These are phyloP conservation scores for Silybum marianum DNA, from an alignment of 129 eudicot genomes.

Conservation along the genomic window DNA sequence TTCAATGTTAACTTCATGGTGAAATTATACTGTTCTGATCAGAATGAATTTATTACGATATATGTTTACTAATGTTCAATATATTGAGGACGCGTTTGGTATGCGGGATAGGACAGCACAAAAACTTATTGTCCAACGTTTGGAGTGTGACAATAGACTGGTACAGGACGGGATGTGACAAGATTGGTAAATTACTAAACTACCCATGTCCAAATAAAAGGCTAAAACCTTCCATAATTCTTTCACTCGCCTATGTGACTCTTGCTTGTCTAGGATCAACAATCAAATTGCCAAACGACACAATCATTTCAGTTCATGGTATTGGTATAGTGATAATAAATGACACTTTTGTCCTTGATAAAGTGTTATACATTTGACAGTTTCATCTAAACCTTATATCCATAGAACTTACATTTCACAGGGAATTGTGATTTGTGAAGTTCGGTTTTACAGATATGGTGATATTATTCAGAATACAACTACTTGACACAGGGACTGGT, in stretches of 20 bases:
- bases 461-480: background rate
- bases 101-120: background rate
- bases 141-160: background rate
- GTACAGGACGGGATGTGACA: background rate
- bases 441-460: background rate
- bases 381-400: background rate
- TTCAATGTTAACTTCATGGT: background rate
- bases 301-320: background rate
- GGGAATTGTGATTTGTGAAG: background rate
- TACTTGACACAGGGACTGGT: background rate
- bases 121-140: background rate
- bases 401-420: background rate
- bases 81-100: background rate
- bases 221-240: background rate
- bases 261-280: background rate
- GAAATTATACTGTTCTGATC: background rate
- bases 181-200: background rate
- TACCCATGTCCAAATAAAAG: background rate
- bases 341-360: background rate
- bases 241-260: background rate
- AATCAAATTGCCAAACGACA: background rate
- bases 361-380: background rate
- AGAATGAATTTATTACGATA: background rate
- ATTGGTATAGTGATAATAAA: background rate
- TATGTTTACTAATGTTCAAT: background rate